Evolutionary conservation across 139 green algal species (phyloP).

Genomic region (Marvania coccoides): DNA sequence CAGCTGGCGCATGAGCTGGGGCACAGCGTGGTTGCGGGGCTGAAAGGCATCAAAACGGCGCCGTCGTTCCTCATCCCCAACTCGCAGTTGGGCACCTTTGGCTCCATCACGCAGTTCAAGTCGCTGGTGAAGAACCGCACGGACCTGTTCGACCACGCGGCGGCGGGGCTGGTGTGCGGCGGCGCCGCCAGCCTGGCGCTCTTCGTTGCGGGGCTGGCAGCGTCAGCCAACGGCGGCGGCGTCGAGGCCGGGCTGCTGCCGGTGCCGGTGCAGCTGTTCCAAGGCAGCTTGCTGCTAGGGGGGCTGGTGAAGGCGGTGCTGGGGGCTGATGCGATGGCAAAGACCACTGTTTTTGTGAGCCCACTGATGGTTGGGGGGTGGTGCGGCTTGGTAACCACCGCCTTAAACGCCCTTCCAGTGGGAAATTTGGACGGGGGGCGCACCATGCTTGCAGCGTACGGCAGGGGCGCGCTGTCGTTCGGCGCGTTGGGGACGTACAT

Average conservation of each 20-base stretch:
- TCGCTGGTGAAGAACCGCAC: slow-evolving; percentile 45
- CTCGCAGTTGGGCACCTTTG: slow-evolving; percentile 80
- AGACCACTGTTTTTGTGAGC: slow-evolving; percentile 38
- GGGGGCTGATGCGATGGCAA: slow-evolving; percentile 22
- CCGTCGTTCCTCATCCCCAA: slow-evolving; percentile 87
- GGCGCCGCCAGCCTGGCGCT: slow-evolving; percentile 37
- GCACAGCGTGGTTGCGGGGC: slow-evolving; percentile 43
- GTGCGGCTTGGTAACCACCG: slow-evolving; percentile 70
- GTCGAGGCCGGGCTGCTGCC: slow-evolving; percentile 56
- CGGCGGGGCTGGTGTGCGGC: slow-evolving; percentile 54
- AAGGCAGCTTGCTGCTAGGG: slow-evolving; percentile 71
- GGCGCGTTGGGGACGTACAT: slow-evolving; percentile 76
- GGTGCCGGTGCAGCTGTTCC: slow-evolving; percentile 72
- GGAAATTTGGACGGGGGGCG: slow-evolving; percentile 74
- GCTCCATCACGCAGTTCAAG: slow-evolving; percentile 78
- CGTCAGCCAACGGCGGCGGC: slow-evolving; percentile 9
- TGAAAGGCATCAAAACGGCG: slow-evolving; percentile 62
- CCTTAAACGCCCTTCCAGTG: slow-evolving; percentile 80
- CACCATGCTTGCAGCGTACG: slow-evolving; percentile 55
- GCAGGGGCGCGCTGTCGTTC: slow-evolving; percentile 48
- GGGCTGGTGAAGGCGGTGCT: slow-evolving; percentile 43
- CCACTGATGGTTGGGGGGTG: slow-evolving; percentile 69
- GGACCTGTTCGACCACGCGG: slow-evolving; percentile 78
- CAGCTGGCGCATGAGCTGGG: slow-evolving; percentile 74
- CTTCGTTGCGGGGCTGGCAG: slow-evolving; percentile 46